Conservation (phyloP, 2,329 filamentous ascomycete genomes). For the Cercospora berteroae region DNA sequence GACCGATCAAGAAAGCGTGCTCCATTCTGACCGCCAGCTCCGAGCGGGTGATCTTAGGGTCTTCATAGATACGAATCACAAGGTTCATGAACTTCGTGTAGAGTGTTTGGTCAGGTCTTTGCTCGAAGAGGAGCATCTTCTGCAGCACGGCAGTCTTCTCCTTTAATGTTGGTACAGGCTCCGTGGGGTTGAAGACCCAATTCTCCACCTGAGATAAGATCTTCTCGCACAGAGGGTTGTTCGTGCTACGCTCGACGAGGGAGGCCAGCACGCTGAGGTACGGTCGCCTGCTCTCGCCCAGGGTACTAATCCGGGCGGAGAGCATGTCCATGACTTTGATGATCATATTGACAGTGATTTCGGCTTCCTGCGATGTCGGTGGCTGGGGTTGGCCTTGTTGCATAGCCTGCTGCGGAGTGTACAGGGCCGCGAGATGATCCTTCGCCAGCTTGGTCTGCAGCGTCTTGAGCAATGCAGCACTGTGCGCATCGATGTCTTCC, state of each 20-base stretch:
- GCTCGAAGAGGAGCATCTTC: conserved; percentile 97
- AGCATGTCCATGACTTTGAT: conserved; percentile 94
- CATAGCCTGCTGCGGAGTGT: conserved; percentile 55
- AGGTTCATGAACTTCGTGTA: conserved; percentile 91
- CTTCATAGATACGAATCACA: conserved; percentile 96
- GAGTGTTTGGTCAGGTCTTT: conserved; percentile 76
- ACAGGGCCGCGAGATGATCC: conserved; percentile 80
- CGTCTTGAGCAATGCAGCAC: conserved; percentile 84
- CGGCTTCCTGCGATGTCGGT: conserved; percentile 72
- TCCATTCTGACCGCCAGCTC: conserved; percentile 97
- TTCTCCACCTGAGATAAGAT: conserved; percentile 89
- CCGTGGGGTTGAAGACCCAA: conserved; percentile 94
- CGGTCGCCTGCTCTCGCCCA: conserved; percentile 85
- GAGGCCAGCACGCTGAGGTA: conserved; percentile 95
- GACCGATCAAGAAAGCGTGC: conserved; percentile 95
- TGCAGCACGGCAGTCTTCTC: conserved; percentile 99
- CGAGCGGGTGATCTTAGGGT: conserved; percentile 89
- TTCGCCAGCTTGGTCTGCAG: conserved; percentile 88
- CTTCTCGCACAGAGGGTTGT: conserved; percentile 82
- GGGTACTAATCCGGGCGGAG: conserved; percentile 83
- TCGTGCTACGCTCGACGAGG: conserved; percentile 90
- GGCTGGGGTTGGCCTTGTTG: conserved; percentile 43
- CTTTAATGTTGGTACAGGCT: conserved; percentile 94
- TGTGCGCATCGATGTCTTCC: conserved; percentile 84
- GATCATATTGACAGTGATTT: conserved; percentile 86